These are phyloP conservation scores for Cnidoscolus chayamansa DNA, from an alignment of 441 rosid species.

Conservation along the genomic window DNA sequence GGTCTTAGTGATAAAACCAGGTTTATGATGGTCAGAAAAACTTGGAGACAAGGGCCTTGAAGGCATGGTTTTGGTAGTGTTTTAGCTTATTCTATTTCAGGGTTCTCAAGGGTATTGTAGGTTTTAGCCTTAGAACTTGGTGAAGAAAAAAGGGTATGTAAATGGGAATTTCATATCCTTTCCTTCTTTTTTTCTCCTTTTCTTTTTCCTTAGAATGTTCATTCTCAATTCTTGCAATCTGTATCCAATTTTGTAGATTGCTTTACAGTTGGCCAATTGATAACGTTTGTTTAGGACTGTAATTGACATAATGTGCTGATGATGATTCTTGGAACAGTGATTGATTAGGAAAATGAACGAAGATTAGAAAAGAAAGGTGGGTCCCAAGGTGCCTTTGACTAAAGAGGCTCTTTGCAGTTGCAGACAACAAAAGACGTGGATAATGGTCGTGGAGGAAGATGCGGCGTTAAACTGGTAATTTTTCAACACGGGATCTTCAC, in stretches of 20 bases:
- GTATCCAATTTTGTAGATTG: constrained; percentile 39
- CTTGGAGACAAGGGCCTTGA: constrained; percentile 56
- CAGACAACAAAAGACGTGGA: neutral
- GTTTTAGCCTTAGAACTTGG: constrained; percentile 1
- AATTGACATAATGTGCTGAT: neutral
- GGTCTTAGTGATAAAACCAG: constrained; percentile 42
- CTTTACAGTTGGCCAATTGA: constrained; percentile 48
- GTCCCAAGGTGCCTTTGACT: constrained; percentile 49
- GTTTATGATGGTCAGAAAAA: constrained; percentile 32
- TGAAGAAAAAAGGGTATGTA: constrained; percentile 7
- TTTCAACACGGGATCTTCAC: no score
- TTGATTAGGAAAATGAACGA: neutral
- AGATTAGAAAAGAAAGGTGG: constrained; percentile 28
- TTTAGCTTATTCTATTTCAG: constrained; percentile 23
- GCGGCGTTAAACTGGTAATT: neutral
- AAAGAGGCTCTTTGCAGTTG: constrained; percentile 21
- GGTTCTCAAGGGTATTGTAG: constrained; percentile 2
- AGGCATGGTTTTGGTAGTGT: constrained; percentile 47
- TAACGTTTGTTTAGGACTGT: constrained; percentile 16
- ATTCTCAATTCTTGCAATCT: constrained; percentile 17
- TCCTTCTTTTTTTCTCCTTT: neutral
- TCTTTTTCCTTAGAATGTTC: neutral
- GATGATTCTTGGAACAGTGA: neutral
- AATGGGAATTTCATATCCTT: neutral
- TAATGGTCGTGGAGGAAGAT: neutral